These are phyloP conservation scores for Trichoderma sp. DNA, from an alignment of 2,329 filamentous ascomycete species.

Conservation along the genomic window DNA sequence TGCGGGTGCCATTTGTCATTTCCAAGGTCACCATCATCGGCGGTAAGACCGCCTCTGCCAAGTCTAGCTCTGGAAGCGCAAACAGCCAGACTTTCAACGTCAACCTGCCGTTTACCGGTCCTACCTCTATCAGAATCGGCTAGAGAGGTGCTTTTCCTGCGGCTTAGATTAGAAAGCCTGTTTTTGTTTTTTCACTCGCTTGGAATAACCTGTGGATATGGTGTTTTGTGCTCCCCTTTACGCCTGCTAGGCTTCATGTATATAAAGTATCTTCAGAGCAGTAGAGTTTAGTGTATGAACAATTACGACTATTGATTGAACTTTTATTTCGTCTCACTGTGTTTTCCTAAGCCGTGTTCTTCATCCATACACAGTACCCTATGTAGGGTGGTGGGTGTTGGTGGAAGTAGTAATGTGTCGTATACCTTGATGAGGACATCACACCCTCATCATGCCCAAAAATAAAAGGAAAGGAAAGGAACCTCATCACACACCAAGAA, in stretches of 20 bases:
- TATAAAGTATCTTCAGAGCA: background rate
- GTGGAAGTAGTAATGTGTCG: background rate
- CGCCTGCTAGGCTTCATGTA: background rate
- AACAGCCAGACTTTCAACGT: constrained; percentile 28
- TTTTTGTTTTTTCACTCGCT: background rate
- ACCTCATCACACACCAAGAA: background rate
- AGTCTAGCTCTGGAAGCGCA: constrained; percentile 13
- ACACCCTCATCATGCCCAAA: background rate
- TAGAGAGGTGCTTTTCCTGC: background rate
- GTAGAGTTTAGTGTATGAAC: background rate
- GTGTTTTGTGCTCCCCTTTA: background rate
- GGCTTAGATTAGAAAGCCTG: background rate
- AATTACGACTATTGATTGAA: background rate
- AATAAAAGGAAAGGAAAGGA: background rate
- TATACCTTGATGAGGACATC: background rate
- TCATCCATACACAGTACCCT: background rate
- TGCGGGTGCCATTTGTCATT: constrained; percentile 46
- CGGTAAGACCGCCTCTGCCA: background rate
- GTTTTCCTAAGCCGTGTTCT: background rate
- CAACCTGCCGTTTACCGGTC: constrained; percentile 28
- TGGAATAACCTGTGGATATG: background rate
- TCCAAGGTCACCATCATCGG: constrained; percentile 55
- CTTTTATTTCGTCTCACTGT: background rate
- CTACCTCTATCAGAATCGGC: constrained; percentile 20
- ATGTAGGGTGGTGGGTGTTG: background rate